Conservation (phyloP, 2,329 filamentous ascomycete genomes). For the Neofusicoccum ribis region DNA sequence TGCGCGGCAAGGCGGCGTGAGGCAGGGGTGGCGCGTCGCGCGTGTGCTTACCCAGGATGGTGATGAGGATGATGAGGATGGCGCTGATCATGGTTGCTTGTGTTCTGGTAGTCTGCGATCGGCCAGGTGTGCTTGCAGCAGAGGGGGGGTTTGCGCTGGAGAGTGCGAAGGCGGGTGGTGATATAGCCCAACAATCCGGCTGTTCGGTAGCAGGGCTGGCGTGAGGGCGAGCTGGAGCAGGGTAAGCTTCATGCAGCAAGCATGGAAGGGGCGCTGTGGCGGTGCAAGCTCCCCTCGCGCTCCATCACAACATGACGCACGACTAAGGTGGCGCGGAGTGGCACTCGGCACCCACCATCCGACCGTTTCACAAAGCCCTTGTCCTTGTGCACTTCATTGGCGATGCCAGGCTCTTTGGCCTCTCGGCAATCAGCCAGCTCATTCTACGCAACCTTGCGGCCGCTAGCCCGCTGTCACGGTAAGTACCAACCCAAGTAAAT, state of each 20-base stretch:
- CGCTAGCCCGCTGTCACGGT: neutral
- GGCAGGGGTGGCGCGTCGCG: neutral
- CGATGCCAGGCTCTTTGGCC: neutral
- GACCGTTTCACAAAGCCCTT: neutral
- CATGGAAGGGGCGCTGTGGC: neutral
- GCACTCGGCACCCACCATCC: neutral
- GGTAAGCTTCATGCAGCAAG: neutral
- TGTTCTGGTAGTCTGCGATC: neutral
- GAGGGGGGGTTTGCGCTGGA: too few relatives aligned
- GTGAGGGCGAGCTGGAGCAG: neutral
- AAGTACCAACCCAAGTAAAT: too few relatives aligned
- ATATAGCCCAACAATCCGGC: neutral
- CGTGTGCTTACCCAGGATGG: slow-evolving; percentile 43
- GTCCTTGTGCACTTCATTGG: neutral
- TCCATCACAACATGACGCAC: neutral
- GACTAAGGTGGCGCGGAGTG: neutral
- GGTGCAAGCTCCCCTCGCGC: neutral
- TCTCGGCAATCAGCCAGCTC: neutral
- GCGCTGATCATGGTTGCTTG: slow-evolving; percentile 32
- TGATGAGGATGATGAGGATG: slow-evolving; percentile 47
- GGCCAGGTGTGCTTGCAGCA: too few relatives aligned
- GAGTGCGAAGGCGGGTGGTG: neutral
- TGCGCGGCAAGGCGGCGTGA: neutral
- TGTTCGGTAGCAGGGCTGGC: neutral
- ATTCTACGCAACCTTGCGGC: neutral